phyloP scores from a whole-genome alignment of 306 rosid genomes.

The Nissolia schottii region DNA sequence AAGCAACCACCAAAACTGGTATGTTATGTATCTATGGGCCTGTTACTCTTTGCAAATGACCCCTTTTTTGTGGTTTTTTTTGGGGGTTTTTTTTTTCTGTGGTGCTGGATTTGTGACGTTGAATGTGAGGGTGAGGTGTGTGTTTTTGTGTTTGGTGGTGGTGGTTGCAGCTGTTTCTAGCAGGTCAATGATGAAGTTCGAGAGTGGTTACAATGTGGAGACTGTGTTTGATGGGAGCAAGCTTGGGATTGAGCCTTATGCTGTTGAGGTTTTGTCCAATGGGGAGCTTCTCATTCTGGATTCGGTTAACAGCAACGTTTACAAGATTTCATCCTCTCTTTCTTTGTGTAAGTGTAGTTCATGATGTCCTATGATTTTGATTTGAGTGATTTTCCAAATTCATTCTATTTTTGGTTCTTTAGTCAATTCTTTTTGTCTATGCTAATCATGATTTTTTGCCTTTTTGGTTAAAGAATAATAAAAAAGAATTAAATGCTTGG shows the following conservation, averaged over 20 bases:
- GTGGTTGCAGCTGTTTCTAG: constrained; percentile 56
- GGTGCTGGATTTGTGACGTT: constrained; percentile 8
- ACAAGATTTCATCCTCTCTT: constrained; percentile 78
- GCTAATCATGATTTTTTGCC: not conserved
- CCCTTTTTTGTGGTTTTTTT: not conserved
- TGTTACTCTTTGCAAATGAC: constrained; percentile 6
- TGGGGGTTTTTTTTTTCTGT: not conserved
- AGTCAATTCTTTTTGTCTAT: not conserved
- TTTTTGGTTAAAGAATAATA: too few relatives aligned
- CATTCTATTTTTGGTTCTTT: not conserved
- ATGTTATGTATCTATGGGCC: constrained; percentile 44
- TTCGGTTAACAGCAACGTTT: constrained; percentile 75
- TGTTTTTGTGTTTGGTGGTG: not conserved
- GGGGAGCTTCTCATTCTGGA: constrained; percentile 91
- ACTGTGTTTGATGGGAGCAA: constrained; percentile 97
- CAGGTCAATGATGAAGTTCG: constrained; percentile 84
- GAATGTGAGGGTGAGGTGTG: constrained; percentile 1
- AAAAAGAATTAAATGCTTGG: not conserved
- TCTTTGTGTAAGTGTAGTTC: constrained; percentile 66
- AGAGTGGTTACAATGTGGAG: constrained; percentile 87
- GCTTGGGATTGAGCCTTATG: constrained; percentile 90
- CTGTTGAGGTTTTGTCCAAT: constrained; percentile 69
- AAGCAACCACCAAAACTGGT: constrained; percentile 72
- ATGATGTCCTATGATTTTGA: not conserved
- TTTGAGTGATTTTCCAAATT: constrained; percentile 3